A percentile compares a stretch with the other conserved stretches of the same genome.
Conservation (phyloP, 2,329 filamentous ascomycete genomes). For the Neofusicoccum kwambonambiense region DNA sequence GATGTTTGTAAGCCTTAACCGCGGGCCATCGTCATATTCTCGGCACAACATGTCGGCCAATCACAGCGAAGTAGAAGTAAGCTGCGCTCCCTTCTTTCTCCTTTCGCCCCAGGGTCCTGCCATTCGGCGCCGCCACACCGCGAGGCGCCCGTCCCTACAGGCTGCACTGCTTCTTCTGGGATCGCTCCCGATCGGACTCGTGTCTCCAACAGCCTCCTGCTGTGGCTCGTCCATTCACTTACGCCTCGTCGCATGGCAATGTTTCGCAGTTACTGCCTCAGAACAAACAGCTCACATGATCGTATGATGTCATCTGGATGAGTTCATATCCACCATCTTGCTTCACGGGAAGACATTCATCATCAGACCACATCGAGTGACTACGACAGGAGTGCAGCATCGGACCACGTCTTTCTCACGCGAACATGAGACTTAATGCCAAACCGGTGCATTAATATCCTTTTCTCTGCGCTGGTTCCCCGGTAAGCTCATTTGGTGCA, state of each 20-base stretch:
- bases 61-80: not conserved
- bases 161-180: not conserved
- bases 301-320: not conserved
- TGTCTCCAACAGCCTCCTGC: not conserved
- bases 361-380: not conserved
- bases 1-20: slow-evolving; percentile 14
- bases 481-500: not conserved
- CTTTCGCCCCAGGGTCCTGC: not conserved
- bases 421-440: no score
- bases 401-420: no score
- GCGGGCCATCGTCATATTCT: slow-evolving; percentile 14
- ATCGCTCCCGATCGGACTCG: not conserved
- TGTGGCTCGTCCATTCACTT: not conserved
- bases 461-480: not conserved
- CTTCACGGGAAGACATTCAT: not conserved
- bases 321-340: not conserved
- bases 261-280: no score
- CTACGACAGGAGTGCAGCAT: no score
- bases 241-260: no score
- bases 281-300: not conserved
- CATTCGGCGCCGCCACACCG: not conserved
- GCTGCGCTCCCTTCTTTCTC: not conserved
- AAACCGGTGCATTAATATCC: no score
- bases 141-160: not conserved
- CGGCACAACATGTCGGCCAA: not conserved